A percentile compares a stretch with the other conserved stretches of the same genome.
Conservation (phyloP, 306 rosid genomes). For the Pyrus pyrifolia region DNA sequence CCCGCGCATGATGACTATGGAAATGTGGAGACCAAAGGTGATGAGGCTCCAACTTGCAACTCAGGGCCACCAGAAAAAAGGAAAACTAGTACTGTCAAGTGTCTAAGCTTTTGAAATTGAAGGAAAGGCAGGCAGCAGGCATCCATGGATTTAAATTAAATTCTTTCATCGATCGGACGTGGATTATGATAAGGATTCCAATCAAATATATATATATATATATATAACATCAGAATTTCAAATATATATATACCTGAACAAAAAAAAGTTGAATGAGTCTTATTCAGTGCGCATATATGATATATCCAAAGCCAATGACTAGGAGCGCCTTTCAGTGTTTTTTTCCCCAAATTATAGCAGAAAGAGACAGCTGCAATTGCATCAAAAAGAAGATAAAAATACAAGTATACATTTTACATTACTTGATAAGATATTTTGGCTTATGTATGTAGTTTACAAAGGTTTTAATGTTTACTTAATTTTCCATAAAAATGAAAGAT, state of each 20-base stretch:
- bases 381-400: neutral
- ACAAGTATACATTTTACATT: too few relatives aligned
- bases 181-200: slow-evolving; percentile 49
- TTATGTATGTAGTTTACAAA: too few relatives aligned
- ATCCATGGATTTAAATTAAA: slow-evolving; percentile 22
- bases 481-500: too few relatives aligned
- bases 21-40: neutral
- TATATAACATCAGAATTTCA: slow-evolving; percentile 1
- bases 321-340: neutral
- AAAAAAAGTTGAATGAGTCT: neutral
- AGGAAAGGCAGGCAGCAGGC: slow-evolving; percentile 5
- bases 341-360: neutral
- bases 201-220: neutral
- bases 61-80: neutral
- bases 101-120: slow-evolving; percentile 33
- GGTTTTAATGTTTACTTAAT: too few relatives aligned
- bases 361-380: neutral
- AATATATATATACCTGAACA: neutral
- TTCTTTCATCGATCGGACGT: slow-evolving; percentile 24
- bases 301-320: slow-evolving; percentile 8
- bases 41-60: neutral
- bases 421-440: too few relatives aligned
- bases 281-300: neutral
- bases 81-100: neutral
- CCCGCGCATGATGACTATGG: neutral